Conservation (phyloP, 1,284 basidiomycete genomes). For the Fomitopsis palustris region DNA sequence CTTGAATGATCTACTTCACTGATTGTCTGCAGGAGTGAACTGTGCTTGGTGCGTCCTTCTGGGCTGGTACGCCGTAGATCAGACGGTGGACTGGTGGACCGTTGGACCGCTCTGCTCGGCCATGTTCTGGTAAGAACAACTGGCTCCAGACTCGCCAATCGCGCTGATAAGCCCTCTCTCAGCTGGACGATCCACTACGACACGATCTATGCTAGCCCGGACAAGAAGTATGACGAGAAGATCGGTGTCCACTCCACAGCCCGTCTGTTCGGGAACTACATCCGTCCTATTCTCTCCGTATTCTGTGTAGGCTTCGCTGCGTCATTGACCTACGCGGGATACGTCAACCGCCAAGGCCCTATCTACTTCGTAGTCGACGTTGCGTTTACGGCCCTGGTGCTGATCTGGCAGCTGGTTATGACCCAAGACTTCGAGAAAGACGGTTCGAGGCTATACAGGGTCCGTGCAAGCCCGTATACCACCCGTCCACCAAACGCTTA, state of each 20-base stretch:
- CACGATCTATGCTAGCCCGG: slow-evolving; percentile 59
- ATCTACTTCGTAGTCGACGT: slow-evolving; percentile 42
- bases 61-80: neutral
- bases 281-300: slow-evolving; percentile 38
- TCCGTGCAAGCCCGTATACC: too few species aligned
- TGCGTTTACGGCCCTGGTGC: slow-evolving; percentile 36
- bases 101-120: slow-evolving; percentile 6
- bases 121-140: neutral
- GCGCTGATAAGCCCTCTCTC: neutral
- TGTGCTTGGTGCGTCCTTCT: slow-evolving; percentile 5
- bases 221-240: slow-evolving; percentile 48
- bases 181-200: slow-evolving; percentile 51
- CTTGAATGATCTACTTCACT: too few species aligned
- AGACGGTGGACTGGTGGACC: slow-evolving; percentile 3
- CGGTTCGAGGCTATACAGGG: slow-evolving; percentile 1
- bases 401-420: slow-evolving; percentile 41
- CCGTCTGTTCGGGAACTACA: slow-evolving; percentile 42
- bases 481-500: too few species aligned
- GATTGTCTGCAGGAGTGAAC: neutral
- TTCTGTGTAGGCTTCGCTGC: slow-evolving; percentile 41
- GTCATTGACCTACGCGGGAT: slow-evolving; percentile 33
- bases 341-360: slow-evolving; percentile 31
- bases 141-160: neutral
- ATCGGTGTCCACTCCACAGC: slow-evolving; percentile 58
- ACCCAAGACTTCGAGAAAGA: slow-evolving; percentile 7